phyloP scores from a whole-genome alignment of 148 eudicot genomes.

The Bassia scoparia region DNA sequence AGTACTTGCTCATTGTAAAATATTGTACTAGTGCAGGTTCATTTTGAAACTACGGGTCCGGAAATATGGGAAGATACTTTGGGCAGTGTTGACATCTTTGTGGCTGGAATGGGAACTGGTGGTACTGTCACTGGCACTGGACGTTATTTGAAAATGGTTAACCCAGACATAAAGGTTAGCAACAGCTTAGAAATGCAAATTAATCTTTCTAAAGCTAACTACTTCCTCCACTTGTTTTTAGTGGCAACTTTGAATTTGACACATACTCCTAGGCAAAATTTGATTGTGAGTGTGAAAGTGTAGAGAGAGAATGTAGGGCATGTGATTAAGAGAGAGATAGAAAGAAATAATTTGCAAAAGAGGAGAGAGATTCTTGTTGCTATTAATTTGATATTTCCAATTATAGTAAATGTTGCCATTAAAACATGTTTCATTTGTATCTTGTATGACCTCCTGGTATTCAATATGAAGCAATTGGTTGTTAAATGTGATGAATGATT shows the following conservation, averaged over 20 bases:
- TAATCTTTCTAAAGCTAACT: background rate
- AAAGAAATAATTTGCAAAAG: too few relatives aligned
- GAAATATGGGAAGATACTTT: slow-evolving; percentile 79
- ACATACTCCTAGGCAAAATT: too few relatives aligned
- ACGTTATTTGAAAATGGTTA: slow-evolving; percentile 60
- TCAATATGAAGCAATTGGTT: background rate
- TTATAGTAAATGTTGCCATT: too few relatives aligned
- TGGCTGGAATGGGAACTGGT: slow-evolving; percentile 76
- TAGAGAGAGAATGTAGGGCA: too few relatives aligned
- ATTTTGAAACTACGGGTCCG: slow-evolving; percentile 81
- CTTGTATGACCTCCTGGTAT: background rate
- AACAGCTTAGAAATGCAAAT: background rate
- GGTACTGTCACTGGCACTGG: slow-evolving; percentile 73
- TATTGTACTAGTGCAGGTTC: slow-evolving; percentile 45
- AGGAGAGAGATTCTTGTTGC: too few relatives aligned
- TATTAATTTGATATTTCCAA: too few relatives aligned
- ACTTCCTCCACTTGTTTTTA: too few relatives aligned
- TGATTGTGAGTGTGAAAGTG: too few relatives aligned
- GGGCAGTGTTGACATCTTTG: slow-evolving; percentile 57
- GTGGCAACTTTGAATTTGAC: too few relatives aligned
- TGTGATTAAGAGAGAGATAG: too few relatives aligned
- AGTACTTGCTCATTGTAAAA: background rate
- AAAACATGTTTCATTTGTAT: background rate
- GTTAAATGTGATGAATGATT: background rate
- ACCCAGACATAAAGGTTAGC: slow-evolving; percentile 56